Conservation (phyloP, 1,284 basidiomycete genomes). For the Neonothopanus nambi region DNA sequence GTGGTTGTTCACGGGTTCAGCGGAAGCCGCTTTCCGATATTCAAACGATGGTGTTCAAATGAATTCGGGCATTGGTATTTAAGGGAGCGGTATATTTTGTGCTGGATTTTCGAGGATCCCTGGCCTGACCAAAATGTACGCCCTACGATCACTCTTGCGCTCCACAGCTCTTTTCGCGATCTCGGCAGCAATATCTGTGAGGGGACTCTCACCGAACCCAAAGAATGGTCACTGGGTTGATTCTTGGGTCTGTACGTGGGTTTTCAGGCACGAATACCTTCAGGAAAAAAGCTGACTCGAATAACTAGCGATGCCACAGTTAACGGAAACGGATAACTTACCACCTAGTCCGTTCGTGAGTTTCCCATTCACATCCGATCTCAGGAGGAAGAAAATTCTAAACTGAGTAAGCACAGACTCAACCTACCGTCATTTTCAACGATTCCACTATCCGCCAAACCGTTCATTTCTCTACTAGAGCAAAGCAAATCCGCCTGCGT, state of each 20-base stretch:
- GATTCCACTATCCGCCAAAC: constrained; percentile 53
- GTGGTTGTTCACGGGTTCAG: no score
- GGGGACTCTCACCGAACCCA: not conserved
- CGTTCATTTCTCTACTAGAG: constrained; percentile 40
- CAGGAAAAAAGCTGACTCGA: not conserved
- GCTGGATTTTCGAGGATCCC: no score
- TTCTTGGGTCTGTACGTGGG: constrained; percentile 31
- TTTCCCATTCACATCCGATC: constrained; percentile 11
- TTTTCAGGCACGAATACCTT: not conserved
- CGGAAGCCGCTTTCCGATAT: no score
- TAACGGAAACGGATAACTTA: constrained; percentile 44
- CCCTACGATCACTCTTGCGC: no score
- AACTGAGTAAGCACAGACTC: constrained; percentile 11
- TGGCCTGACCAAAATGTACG: no score
- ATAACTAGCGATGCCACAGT: constrained; percentile 44
- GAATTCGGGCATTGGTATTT: no score
- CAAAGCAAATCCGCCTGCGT: constrained; percentile 41
- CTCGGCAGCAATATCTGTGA: not conserved
- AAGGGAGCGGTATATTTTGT: no score
- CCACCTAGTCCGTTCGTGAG: constrained; percentile 41
- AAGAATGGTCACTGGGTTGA: constrained; percentile 37
- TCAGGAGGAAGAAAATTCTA: constrained; percentile 19
- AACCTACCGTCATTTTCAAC: constrained; percentile 33
- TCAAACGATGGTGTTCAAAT: no score
- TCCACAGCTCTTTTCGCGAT: not conserved